phyloP scores from a whole-genome alignment of 805 yeast species.

The Metschnikowia colocasiae region DNA sequence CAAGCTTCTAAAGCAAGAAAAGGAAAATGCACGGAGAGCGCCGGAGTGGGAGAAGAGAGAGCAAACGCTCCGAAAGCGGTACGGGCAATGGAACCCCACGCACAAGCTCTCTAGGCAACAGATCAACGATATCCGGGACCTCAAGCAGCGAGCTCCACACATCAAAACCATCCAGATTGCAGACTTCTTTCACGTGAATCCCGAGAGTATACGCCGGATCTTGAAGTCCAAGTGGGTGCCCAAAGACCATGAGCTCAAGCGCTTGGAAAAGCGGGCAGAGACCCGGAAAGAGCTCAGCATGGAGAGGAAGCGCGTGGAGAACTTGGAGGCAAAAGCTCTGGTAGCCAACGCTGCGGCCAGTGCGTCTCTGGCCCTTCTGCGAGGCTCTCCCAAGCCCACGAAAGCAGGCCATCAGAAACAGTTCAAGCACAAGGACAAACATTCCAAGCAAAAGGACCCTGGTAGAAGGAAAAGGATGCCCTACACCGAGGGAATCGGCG shows the following conservation, averaged over 20 bases:
- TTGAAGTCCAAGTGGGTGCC: slow-evolving; percentile 77
- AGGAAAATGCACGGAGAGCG: slow-evolving; percentile 41
- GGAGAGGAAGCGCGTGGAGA: slow-evolving; percentile 12
- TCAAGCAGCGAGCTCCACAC: slow-evolving; percentile 59
- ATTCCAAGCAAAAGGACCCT: background rate
- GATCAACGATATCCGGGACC: slow-evolving; percentile 57
- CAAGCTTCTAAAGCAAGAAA: slow-evolving; percentile 17
- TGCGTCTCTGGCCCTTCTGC: background rate
- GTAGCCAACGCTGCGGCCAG: background rate
- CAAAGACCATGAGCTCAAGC: slow-evolving; percentile 46
- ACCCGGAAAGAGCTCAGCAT: slow-evolving; percentile 17
- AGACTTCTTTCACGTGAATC: slow-evolving; percentile 63
- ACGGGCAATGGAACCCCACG: slow-evolving; percentile 66
- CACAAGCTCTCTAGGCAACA: slow-evolving; percentile 64
- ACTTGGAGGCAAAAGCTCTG: slow-evolving; percentile 1
- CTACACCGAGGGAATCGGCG: slow-evolving; percentile 24
- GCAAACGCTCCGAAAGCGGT: slow-evolving; percentile 57
- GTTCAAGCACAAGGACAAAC: slow-evolving; percentile 1
- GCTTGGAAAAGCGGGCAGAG: slow-evolving; percentile 49
- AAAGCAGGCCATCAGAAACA: slow-evolving; percentile 4
- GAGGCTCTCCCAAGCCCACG: slow-evolving; percentile 7
- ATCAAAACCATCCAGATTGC: slow-evolving; percentile 58
- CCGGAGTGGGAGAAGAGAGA: slow-evolving; percentile 69
- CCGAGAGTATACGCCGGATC: slow-evolving; percentile 79
- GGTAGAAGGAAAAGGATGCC: slow-evolving; percentile 15